Evolutionary conservation across 2,329 filamentous ascomycete species (phyloP).

Genomic region (Diplodia sapinea): DNA sequence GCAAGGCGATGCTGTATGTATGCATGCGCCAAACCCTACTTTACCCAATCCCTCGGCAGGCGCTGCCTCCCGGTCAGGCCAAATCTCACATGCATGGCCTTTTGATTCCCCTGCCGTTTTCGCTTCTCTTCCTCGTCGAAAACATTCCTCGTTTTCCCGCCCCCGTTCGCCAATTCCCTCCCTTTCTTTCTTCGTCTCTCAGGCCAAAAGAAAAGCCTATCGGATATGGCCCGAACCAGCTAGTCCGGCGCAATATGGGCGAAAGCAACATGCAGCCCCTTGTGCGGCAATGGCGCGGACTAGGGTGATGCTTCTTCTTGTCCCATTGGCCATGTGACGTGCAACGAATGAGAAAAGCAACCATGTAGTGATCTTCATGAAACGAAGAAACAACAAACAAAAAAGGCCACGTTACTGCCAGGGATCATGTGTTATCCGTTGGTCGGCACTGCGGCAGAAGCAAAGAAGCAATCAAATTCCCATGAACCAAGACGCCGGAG

Average conservation of each 20-base stretch:
- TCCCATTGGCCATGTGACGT: not conserved
- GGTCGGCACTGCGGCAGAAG: not conserved
- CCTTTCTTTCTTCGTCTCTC: not conserved
- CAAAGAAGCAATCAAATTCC: not conserved
- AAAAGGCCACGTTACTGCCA: not conserved
- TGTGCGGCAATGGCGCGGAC: not conserved
- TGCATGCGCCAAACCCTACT: not conserved
- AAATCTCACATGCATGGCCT: conserved; percentile 6
- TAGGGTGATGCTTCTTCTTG: not conserved
- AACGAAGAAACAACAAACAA: not conserved
- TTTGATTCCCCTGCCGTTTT: not conserved
- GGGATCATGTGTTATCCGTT: not conserved
- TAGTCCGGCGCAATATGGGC: not conserved
- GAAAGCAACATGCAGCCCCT: not conserved
- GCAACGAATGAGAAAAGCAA: not conserved
- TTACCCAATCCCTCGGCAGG: conserved; percentile 3
- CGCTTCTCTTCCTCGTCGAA: not conserved
- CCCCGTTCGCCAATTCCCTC: not conserved
- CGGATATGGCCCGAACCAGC: not conserved
- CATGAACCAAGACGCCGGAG: conserved; percentile 1
- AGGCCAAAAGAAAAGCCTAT: not conserved
- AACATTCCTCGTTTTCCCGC: not conserved
- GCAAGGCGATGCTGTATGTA: too few species aligned
- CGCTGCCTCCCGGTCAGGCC: not conserved
- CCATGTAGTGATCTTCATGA: not conserved